A percentile compares a stretch with the other conserved stretches of the same genome.
Evolutionary conservation across 23 red algal species (phyloP).

Genomic region (Gracilaria gracilis): DNA sequence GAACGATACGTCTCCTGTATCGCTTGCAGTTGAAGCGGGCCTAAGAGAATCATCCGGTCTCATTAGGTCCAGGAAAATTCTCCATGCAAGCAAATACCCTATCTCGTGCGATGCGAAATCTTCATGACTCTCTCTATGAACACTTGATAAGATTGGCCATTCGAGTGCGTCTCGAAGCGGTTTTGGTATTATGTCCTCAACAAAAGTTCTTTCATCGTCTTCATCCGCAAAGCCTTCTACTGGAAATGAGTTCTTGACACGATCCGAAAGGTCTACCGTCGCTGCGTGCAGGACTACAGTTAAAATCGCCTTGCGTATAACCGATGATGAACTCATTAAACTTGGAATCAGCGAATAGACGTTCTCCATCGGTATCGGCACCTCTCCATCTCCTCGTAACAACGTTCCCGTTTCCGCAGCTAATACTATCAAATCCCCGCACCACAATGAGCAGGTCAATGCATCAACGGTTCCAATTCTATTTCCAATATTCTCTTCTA

Average conservation of each 20-base stretch:
- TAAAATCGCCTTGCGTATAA: conserved; percentile 39
- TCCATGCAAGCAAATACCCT: conserved; percentile 68
- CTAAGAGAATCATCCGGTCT: conserved; percentile 8
- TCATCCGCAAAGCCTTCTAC: conserved; percentile 56
- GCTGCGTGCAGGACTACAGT: conserved; percentile 47
- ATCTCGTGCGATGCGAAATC: conserved; percentile 21
- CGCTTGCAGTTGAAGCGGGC: neutral
- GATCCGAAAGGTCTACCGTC: conserved; percentile 35
- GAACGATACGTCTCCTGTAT: conserved; percentile 65
- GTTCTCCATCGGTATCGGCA: conserved; percentile 16
- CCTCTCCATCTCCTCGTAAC: conserved; percentile 36
- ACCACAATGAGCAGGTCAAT: neutral
- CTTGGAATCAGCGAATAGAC: conserved; percentile 46
- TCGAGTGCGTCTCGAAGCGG: conserved; percentile 41
- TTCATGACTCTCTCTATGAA: neutral
- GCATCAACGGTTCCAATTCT: conserved; percentile 11
- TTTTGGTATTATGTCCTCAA: conserved; percentile 21
- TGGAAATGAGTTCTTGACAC: conserved; percentile 32
- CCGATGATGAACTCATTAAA: conserved; percentile 3
- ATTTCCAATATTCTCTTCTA: conserved; percentile 8
- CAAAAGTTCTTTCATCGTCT: conserved; percentile 40
- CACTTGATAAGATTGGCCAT: conserved; percentile 12
- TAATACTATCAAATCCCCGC: conserved; percentile 28
- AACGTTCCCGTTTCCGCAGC: conserved; percentile 49
- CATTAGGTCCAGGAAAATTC: conserved; percentile 63